Evolutionary conservation across 345 rosid species (phyloP).

Genomic region (Arabidopsis arenosa): DNA sequence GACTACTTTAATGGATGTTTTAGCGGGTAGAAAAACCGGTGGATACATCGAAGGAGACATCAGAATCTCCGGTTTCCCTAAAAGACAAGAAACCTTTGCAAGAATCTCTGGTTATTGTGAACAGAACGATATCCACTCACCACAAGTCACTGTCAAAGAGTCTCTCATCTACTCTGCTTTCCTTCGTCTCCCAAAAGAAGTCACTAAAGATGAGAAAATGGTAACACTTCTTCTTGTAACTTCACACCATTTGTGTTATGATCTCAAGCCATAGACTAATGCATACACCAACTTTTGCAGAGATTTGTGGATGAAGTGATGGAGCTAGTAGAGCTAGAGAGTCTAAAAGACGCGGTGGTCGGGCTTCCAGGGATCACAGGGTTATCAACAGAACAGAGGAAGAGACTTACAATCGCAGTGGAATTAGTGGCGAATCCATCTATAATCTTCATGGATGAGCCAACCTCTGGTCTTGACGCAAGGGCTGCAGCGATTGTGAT

Average conservation of each 20-base stretch:
- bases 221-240: constrained; percentile 47
- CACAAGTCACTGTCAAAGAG: constrained; percentile 85
- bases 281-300: constrained; percentile 39
- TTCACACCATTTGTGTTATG: neutral
- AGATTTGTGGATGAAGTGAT: constrained; percentile 72
- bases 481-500: constrained; percentile 90
- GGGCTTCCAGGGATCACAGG: constrained; percentile 80
- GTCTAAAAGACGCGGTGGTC: constrained; percentile 66
- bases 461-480: constrained; percentile 91
- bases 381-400: constrained; percentile 84
- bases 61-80: constrained; percentile 80
- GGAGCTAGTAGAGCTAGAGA: constrained; percentile 67
- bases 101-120: constrained; percentile 95
- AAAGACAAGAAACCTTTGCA: constrained; percentile 91
- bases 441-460: constrained; percentile 93
- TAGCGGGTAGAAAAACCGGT: constrained; percentile 91
- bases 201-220: constrained; percentile 74
- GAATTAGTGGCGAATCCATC: constrained; percentile 89
- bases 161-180: constrained; percentile 89
- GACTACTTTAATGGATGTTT: constrained; percentile 96
- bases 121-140: constrained; percentile 88
- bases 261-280: neutral
- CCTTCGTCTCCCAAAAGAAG: constrained; percentile 81
- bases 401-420: constrained; percentile 81
- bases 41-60: constrained; percentile 90